Conservation (phyloP, 495 filamentous ascomycete species). For the Trichoderma asperelloides region DNA sequence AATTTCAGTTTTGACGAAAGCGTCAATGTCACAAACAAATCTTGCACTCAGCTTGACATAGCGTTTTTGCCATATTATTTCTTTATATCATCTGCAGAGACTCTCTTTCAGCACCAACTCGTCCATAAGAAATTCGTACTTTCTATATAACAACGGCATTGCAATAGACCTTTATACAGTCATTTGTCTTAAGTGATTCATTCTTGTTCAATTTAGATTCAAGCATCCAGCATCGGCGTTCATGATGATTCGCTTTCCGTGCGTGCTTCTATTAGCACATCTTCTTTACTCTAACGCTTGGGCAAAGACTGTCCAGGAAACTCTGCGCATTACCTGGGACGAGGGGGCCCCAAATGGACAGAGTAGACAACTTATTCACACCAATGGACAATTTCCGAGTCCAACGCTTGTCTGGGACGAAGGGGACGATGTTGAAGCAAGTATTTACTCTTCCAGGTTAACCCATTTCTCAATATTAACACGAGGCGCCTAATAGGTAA, state of each 20-base stretch:
- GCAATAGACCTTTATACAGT: background rate
- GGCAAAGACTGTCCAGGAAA: background rate
- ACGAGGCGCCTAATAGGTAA: background rate
- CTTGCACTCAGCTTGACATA: no score
- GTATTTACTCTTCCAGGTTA: background rate
- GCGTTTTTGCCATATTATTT: no score
- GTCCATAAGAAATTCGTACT: background rate
- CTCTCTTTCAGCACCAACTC: no score
- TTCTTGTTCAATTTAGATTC: background rate
- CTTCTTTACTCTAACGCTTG: background rate
- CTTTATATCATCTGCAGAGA: no score
- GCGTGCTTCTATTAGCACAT: background rate
- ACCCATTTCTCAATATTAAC: background rate
- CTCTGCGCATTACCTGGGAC: background rate
- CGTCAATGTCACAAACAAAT: no score
- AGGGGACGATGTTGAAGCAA: background rate
- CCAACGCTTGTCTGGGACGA: slow-evolving; percentile 1
- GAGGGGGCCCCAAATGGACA: background rate
- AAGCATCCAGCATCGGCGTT: background rate
- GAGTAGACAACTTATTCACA: background rate
- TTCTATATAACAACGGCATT: background rate
- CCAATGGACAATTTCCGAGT: background rate
- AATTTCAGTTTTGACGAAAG: no score
- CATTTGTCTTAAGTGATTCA: background rate
- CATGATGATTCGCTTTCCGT: background rate